These are phyloP conservation scores for Hirsutella rhossiliensis DNA, from an alignment of 2,329 filamentous ascomycete genomes.

Conservation along the genomic window DNA sequence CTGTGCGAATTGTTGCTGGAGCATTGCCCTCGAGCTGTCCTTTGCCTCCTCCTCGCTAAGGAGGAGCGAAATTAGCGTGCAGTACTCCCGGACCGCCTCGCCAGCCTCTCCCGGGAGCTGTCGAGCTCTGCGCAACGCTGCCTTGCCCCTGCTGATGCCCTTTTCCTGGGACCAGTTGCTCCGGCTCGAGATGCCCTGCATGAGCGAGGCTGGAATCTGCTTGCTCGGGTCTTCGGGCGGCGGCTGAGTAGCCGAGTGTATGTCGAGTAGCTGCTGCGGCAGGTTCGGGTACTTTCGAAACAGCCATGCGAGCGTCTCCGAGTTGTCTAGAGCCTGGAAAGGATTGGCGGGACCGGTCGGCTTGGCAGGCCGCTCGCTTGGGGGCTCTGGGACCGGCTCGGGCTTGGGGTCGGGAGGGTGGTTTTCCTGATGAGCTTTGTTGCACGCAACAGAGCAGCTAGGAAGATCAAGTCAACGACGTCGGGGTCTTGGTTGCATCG, in stretches of 20 bases:
- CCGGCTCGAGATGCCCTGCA: constrained; percentile 21
- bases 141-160: constrained; percentile 43
- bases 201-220: constrained; percentile 19
- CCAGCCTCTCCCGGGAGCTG: constrained; percentile 39
- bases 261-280: constrained; percentile 30
- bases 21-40: constrained; percentile 19
- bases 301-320: constrained; percentile 34
- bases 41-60: constrained; percentile 21
- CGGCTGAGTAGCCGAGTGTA: constrained; percentile 37
- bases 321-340: constrained; percentile 38
- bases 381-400: constrained; percentile 9
- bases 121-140: constrained; percentile 38
- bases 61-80: constrained; percentile 40
- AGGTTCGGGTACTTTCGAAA: constrained; percentile 42
- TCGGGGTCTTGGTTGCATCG: neutral
- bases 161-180: constrained; percentile 45
- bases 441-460: constrained; percentile 49
- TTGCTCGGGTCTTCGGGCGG: constrained; percentile 19
- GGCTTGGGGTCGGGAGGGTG: constrained; percentile 30
- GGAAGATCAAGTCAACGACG: neutral
- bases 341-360: constrained; percentile 24
- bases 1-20: constrained; percentile 32
- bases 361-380: constrained; percentile 2
- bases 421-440: constrained; percentile 36
- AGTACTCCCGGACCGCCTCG: constrained; percentile 49